phyloP scores from a whole-genome alignment of 2,329 filamentous ascomycete species.

The Tolypocladium guangdongense region DNA sequence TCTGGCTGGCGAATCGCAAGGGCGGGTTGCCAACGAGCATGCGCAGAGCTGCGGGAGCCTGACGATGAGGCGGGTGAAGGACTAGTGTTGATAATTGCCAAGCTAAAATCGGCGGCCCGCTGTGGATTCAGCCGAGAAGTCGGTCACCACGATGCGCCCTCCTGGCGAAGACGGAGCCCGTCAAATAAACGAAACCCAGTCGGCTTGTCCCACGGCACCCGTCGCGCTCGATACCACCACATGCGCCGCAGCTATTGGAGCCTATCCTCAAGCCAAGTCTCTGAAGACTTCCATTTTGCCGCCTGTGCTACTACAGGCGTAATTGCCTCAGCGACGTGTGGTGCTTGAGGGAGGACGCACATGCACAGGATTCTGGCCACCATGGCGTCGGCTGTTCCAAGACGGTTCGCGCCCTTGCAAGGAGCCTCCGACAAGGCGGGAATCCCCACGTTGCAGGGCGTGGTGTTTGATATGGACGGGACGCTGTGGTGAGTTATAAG shows the following conservation, averaged over 20 bases:
- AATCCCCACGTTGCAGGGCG: conserved; percentile 40
- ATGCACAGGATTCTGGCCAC: conserved; percentile 15
- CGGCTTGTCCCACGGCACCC: not conserved
- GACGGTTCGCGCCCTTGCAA: conserved; percentile 47
- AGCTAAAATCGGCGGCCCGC: not conserved
- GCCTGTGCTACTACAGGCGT: not conserved
- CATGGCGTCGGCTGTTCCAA: conserved; percentile 29
- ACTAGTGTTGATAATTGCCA: too few species aligned
- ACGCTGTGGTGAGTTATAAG: conserved; percentile 60
- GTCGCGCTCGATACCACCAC: not conserved
- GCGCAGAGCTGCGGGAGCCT: too few species aligned
- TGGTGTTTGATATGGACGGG: conserved; percentile 90
- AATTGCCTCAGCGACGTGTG: not conserved
- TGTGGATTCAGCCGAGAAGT: too few species aligned
- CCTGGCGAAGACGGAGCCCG: not conserved
- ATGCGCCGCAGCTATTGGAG: not conserved
- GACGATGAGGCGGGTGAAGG: too few species aligned
- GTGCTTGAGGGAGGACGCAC: not conserved
- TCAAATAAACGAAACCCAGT: not conserved
- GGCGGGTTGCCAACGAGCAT: not conserved
- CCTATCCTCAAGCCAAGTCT: not conserved
- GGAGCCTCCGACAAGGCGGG: conserved; percentile 13
- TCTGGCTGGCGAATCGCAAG: not conserved
- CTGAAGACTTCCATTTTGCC: not conserved
- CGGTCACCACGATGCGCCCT: not conserved